Percentiles rank a stretch among this genome's conserved stretches.
These are phyloP conservation scores for Boletus subparvulus DNA, from an alignment of 768 basidiomycete species.

Conservation along the genomic window DNA sequence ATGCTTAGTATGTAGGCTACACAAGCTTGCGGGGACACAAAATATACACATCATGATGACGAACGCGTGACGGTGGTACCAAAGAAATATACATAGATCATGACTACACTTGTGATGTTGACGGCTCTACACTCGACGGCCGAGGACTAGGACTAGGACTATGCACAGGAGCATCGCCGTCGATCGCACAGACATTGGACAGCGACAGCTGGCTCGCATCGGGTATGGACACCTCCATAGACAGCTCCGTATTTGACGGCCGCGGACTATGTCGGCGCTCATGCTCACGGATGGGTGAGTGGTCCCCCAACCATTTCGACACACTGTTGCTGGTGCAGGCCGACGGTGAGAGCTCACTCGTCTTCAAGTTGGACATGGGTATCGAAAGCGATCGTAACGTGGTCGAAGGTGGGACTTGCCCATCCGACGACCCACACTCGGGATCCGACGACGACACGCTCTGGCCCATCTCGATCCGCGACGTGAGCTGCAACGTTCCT, in stretches of 20 bases:
- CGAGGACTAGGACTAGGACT: neutral
- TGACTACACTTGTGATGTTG: neutral
- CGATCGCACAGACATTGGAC: no score
- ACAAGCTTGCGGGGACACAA: neutral
- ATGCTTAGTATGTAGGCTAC: neutral
- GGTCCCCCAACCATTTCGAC: neutral
- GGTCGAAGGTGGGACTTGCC: neutral
- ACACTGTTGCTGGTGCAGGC: neutral
- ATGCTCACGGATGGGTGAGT: neutral
- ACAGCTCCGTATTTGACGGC: neutral
- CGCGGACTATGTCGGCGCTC: no score
- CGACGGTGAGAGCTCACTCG: neutral
- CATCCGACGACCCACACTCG: neutral
- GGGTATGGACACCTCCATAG: neutral
- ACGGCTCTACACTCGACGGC: neutral
- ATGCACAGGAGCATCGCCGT: neutral
- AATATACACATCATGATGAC: neutral
- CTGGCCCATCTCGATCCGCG: slow-evolving; percentile 16
- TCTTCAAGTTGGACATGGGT: neutral
- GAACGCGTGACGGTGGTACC: neutral
- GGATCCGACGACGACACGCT: neutral
- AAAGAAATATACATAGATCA: neutral
- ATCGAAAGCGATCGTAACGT: neutral
- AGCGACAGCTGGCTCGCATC: neutral
- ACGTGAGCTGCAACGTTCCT: slow-evolving; percentile 14